Evolutionary conservation across 2,329 filamentous ascomycete genomes (phyloP).

Genomic region (Xylariales sp.): DNA sequence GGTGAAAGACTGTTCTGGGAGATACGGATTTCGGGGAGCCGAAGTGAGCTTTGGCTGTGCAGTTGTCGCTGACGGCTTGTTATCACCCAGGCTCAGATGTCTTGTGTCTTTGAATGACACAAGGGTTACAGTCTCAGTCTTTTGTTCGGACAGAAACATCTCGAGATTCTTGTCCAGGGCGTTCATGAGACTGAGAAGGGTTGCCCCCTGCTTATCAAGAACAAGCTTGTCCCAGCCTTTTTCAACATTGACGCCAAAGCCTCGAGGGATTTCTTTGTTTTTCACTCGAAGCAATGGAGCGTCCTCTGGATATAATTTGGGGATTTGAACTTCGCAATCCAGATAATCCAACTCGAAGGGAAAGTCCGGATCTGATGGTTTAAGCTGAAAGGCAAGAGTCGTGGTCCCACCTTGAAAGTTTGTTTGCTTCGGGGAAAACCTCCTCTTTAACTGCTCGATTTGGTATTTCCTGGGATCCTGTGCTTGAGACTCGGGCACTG

Average conservation of each 20-base stretch:
- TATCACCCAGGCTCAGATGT: constrained; percentile 30
- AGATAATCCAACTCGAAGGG: constrained; percentile 70
- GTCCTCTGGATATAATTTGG: constrained; percentile 55
- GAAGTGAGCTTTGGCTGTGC: constrained; percentile 10
- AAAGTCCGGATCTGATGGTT: constrained; percentile 78
- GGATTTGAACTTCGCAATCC: constrained; percentile 63
- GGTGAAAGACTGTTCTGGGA: constrained; percentile 47
- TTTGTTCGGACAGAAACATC: constrained; percentile 61
- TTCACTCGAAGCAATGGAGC: constrained; percentile 57
- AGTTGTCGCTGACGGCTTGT: constrained; percentile 7
- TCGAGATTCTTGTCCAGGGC: constrained; percentile 70
- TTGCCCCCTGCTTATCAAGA: constrained; percentile 47
- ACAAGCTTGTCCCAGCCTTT: constrained; percentile 65
- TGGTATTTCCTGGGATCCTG: constrained; percentile 71
- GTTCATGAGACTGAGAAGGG: constrained; percentile 63
- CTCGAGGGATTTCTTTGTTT: constrained; percentile 66
- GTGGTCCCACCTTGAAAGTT: constrained; percentile 43
- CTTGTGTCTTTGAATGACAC: constrained; percentile 56
- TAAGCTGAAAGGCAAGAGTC: constrained; percentile 59
- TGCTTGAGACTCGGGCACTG: constrained; percentile 58
- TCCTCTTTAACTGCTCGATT: constrained; percentile 64
- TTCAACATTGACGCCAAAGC: constrained; percentile 73
- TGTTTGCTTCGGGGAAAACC: constrained; percentile 51
- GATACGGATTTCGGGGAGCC: constrained; percentile 25
- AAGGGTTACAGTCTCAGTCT: constrained; percentile 68